These are phyloP conservation scores for Pterocarpus macrocarpus DNA, from an alignment of 306 rosid species.

Conservation along the genomic window DNA sequence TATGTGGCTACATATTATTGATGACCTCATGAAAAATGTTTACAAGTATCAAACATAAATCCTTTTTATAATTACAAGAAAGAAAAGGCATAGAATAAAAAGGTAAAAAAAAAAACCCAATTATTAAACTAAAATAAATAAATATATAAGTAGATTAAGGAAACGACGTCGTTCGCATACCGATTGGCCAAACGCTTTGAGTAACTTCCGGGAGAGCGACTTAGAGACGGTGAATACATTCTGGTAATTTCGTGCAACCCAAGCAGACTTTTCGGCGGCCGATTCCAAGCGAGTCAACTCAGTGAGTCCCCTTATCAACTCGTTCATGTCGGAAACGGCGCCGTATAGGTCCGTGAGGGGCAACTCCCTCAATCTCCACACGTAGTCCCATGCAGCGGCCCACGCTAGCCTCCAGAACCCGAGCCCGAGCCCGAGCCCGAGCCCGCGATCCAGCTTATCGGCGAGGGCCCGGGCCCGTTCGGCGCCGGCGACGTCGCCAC, in stretches of 20 bases:
- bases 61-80: too few species aligned
- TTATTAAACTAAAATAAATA: neutral
- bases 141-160: neutral
- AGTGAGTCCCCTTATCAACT: conserved; percentile 61
- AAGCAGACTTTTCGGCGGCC: conserved; percentile 55
- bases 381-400: conserved; percentile 76
- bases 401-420: conserved; percentile 61
- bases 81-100: too few species aligned
- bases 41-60: too few species aligned
- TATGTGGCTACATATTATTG: too few species aligned
- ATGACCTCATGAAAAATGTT: too few species aligned
- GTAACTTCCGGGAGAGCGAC: conserved; percentile 63
- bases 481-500: conserved; percentile 77
- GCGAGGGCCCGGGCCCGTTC: conserved; percentile 63
- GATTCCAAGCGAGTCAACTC: conserved; percentile 68
- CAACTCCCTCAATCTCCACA: conserved; percentile 64
- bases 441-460: conserved; percentile 57
- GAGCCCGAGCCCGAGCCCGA: conserved; percentile 58
- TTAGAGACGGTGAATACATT: conserved; percentile 53
- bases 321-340: conserved; percentile 64
- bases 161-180: conserved; percentile 61
- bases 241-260: conserved; percentile 69
- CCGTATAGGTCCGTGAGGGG: conserved; percentile 59
- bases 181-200: conserved; percentile 67
- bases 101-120: neutral